Percentiles rank a stretch among this genome's conserved stretches.
Evolutionary conservation across 2,329 filamentous ascomycete species (phyloP).

Genomic region (Ploettnerulaceae sp.): DNA sequence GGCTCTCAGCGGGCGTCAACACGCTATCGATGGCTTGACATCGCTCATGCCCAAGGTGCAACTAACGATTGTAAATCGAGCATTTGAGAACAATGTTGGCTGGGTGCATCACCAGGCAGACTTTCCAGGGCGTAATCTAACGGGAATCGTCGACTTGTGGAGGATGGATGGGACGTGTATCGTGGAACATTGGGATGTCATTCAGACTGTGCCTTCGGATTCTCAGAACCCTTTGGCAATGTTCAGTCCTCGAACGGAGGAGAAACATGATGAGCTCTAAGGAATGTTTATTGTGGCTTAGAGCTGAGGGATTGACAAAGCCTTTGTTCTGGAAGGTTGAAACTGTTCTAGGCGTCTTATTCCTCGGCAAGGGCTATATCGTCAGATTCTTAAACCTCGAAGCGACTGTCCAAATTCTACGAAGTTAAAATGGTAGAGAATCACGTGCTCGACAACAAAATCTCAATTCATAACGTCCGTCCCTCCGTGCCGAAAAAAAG

Average conservation of each 20-base stretch:
- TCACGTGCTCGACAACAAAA: no score
- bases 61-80: constrained; percentile 5
- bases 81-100: constrained; percentile 16
- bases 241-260: no score
- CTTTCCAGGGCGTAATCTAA: not conserved
- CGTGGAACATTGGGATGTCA: constrained; percentile 27
- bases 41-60: constrained; percentile 5
- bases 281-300: no score
- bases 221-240: constrained; percentile 22
- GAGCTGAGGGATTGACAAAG: no score
- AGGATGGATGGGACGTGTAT: constrained; percentile 23
- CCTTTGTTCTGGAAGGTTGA: no score
- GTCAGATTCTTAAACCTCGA: no score
- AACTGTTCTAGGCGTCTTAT: no score
- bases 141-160: constrained; percentile 22
- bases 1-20: constrained; percentile 13
- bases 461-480: not conserved
- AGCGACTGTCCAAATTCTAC: no score
- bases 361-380: no score
- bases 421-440: no score
- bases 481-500: not conserved
- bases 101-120: constrained; percentile 16
- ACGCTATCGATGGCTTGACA: constrained; percentile 12
- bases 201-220: constrained; percentile 17
- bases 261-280: no score